Evolutionary conservation across 331 rosid species (phyloP).

Genomic region (Telfairia occidentalis): DNA sequence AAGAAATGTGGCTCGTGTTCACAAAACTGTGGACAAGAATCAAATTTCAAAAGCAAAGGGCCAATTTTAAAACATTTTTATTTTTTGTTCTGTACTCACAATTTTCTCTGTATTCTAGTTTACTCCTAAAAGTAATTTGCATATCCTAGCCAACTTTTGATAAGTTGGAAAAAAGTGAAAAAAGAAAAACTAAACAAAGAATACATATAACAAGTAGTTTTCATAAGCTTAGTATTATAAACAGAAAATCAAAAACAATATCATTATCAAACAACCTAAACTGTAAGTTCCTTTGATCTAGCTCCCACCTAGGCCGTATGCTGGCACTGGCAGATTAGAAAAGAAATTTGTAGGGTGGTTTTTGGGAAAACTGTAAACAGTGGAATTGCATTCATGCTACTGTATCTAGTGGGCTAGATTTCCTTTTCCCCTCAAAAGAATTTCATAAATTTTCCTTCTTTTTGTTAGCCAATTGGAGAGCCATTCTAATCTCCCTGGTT

Average conservation of each 20-base stretch:
- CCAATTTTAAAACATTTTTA: background rate
- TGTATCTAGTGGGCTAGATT: background rate
- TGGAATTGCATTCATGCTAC: background rate
- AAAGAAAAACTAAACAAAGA: background rate
- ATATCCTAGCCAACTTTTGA: background rate
- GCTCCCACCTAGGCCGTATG: background rate
- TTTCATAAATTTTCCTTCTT: background rate
- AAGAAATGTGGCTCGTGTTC: background rate
- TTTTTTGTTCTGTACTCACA: background rate
- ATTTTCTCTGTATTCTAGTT: background rate
- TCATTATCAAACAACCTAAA: background rate
- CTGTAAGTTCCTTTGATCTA: background rate
- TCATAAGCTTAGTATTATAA: background rate
- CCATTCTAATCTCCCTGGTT: background rate
- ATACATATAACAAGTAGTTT: background rate
- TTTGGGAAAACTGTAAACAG: background rate
- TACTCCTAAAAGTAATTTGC: background rate
- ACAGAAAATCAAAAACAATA: background rate
- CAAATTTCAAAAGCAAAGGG: background rate
- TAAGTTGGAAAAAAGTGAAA: background rate
- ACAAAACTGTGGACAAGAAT: background rate
- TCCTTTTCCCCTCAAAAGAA: background rate
- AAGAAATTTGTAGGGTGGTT: background rate
- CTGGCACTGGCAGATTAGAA: background rate
- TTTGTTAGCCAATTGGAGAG: background rate